Base-by-base conservation (phyloP, 495 filamentous ascomycete genomes). In the Penicillium herquei region DNA sequence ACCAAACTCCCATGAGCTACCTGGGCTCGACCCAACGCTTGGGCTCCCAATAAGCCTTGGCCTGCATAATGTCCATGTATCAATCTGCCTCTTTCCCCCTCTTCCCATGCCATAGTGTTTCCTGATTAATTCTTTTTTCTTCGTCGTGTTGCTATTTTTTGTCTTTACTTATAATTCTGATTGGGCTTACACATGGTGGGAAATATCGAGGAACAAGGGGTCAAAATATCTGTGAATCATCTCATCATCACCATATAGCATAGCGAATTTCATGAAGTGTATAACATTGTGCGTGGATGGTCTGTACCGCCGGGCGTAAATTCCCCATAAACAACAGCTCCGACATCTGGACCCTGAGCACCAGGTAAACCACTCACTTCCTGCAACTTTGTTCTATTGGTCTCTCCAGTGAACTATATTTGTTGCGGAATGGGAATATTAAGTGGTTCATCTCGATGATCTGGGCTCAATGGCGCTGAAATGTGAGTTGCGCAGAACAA, bases 11-110 rank as follows among this genome's bases (percentile, higher is more conserved):
- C 0, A 70, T 87, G 73, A 81, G 76, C 45, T 81, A 84, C 57
- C 66, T 84, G 41, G 86, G 82, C 9, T 72, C 76, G 10, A 73
- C 72, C n/a, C 87, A 92, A 65, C 76, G 87, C 54, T 71, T 90
- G 51, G 87, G 87, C 1, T 77, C 84, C 10, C 3, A 14, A 43
- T 87, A 54, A 35, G 51, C 21, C 21, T 26, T 1, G 21, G 21
- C 21, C 4, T 4, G 21, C 21, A n/a, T 31, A 42, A 7, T 40
- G 32, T 32, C 37, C 12, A 50, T 57, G 52, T 53, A 52, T 52
- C 41, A 30, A 57, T 54, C 56, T 67, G 72, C 65, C 62, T 72
- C 14, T 76, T 64, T 63, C 72, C 72, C 72, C 66, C 21, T 40
- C 16, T 44, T 21, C 32, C n/a, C 17, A 7, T 52, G 37, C 26